A percentile compares a stretch with the other conserved stretches of the same genome.
These are phyloP conservation scores for Yamadazyma buinensis DNA, from an alignment of 1,139 yeast species.

Conservation along the genomic window DNA sequence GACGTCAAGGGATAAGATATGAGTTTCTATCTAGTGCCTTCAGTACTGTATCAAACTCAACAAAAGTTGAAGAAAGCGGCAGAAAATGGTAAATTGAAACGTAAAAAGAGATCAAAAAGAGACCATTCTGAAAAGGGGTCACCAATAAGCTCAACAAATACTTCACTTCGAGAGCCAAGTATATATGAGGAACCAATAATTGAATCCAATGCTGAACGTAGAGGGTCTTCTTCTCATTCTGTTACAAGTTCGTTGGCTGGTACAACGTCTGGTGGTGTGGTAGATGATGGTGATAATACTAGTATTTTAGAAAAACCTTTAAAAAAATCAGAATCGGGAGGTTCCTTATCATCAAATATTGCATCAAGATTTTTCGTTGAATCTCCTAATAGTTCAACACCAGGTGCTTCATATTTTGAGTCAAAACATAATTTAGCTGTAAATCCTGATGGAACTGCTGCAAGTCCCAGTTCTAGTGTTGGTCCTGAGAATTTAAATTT, in stretches of 20 bases:
- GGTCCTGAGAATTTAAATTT: neutral
- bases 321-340: constrained; percentile 4
- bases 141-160: constrained; percentile 11
- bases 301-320: too few species aligned
- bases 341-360: constrained; percentile 11
- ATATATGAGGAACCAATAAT: constrained; percentile 10
- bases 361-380: constrained; percentile 6
- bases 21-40: constrained; percentile 32
- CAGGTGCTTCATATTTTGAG: constrained; percentile 4
- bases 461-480: too few species aligned
- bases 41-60: constrained; percentile 32
- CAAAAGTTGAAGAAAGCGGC: constrained; percentile 22
- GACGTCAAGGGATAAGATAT: constrained; percentile 9
- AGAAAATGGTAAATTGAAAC: constrained; percentile 11
- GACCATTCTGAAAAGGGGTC: constrained; percentile 6
- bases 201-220: neutral
- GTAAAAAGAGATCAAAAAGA: constrained; percentile 11
- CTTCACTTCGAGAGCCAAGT: constrained; percentile 10
- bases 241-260: neutral
- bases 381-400: constrained; percentile 1
- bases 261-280: too few species aligned
- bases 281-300: neutral
- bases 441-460: neutral
- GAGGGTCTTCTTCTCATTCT: constrained; percentile 1
- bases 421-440: neutral